A percentile compares a stretch with the other conserved stretches of the same genome.
These are phyloP conservation scores for Starmerella apicola DNA, from an alignment of 805 yeast genomes.

Conservation along the genomic window DNA sequence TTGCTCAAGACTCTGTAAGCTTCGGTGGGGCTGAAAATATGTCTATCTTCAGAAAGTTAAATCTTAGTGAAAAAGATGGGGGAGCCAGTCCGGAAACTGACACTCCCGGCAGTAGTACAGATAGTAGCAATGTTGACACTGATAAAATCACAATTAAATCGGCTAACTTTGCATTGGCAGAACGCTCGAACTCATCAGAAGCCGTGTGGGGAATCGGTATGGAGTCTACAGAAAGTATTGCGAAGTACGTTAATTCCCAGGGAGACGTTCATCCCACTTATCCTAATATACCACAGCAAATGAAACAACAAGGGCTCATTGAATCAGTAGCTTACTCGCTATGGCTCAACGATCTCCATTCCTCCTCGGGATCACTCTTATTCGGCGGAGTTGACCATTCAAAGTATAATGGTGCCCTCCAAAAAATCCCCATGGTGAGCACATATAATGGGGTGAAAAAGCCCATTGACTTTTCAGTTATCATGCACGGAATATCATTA, in stretches of 20 bases:
- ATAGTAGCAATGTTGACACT: conserved; percentile 42
- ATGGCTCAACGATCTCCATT: conserved; percentile 28
- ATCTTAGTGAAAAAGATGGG: too few species aligned
- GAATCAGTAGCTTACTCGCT: conserved; percentile 34
- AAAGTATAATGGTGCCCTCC: conserved; percentile 30
- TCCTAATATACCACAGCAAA: conserved; percentile 26
- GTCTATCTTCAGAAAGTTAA: too few species aligned
- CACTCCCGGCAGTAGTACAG: too few species aligned
- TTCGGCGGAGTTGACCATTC: conserved; percentile 35
- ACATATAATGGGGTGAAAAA: conserved; percentile 21
- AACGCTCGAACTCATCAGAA: conserved; percentile 46
- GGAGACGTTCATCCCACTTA: conserved; percentile 20
- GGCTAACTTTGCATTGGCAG: conserved; percentile 65
- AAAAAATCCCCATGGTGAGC: conserved; percentile 26
- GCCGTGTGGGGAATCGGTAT: conserved; percentile 39
- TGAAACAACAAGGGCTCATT: conserved; percentile 33
- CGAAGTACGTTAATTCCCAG: conserved; percentile 16
- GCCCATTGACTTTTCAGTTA: conserved; percentile 18
- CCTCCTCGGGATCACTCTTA: conserved; percentile 28
- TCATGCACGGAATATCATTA: conserved; percentile 17
- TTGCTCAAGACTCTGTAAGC: conserved; percentile 45
- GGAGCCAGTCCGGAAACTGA: too few species aligned
- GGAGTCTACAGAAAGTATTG: conserved; percentile 25
- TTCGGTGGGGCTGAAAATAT: conserved; percentile 38
- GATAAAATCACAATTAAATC: conserved; percentile 38